These are phyloP conservation scores for Globisporangium paroecandrum DNA, from an alignment of 352 stramenopile species.

Conservation along the genomic window DNA sequence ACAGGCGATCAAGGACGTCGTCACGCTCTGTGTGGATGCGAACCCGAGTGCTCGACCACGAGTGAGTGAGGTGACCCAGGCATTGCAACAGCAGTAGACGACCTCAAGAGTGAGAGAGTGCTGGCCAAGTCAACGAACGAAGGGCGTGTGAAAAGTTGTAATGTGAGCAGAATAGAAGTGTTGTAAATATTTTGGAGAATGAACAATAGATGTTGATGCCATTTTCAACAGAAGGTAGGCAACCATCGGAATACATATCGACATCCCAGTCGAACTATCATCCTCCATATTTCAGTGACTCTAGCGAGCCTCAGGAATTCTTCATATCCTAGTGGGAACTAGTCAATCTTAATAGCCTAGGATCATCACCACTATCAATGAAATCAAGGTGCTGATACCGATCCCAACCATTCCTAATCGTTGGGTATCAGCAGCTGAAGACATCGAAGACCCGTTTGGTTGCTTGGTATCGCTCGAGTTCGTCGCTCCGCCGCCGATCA, in stretches of 20 bases:
- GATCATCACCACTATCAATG: background rate
- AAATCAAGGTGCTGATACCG: background rate
- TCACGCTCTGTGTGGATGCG: background rate
- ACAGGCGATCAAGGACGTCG: background rate
- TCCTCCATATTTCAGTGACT: background rate
- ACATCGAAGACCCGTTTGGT: background rate
- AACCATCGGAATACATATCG: background rate
- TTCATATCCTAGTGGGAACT: background rate
- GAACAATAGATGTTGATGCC: background rate
- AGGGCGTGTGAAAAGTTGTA: background rate
- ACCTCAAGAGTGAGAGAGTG: background rate
- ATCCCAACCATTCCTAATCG: background rate
- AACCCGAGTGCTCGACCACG: background rate
- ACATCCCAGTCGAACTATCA: background rate
- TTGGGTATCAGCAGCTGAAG: background rate
- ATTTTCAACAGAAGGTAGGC: background rate
- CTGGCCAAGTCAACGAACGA: background rate
- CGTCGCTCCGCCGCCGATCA: background rate
- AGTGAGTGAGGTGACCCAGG: background rate
- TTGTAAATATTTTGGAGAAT: background rate
- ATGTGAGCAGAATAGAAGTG: background rate
- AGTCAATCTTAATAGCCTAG: background rate
- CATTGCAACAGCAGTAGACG: background rate
- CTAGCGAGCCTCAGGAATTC: background rate
- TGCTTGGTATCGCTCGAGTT: background rate